Evolutionary conservation across 78 protist species (phyloP).

Genomic region (Paulinella micropora): DNA sequence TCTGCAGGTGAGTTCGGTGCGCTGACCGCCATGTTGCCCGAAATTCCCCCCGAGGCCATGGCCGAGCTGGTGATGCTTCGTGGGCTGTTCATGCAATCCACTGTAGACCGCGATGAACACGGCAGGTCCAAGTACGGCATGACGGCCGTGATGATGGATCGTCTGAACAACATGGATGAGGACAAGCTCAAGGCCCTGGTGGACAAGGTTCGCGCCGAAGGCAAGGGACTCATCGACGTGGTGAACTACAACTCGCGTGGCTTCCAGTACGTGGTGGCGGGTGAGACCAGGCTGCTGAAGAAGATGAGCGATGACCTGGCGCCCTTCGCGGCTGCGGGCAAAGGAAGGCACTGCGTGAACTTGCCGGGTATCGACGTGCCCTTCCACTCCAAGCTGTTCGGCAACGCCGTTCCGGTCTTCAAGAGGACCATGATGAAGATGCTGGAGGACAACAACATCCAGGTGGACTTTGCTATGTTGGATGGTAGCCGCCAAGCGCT

Average conservation of each 20-base stretch:
- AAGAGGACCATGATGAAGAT: background rate
- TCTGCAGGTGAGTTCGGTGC: conserved; percentile 55
- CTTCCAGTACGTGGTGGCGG: conserved; percentile 51
- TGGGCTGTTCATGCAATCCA: conserved; percentile 49
- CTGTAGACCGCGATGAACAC: conserved; percentile 31
- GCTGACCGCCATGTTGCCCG: conserved; percentile 16
- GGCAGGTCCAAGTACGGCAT: conserved; percentile 43
- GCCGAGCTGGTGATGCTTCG: conserved; percentile 34
- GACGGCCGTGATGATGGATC: conserved; percentile 46
- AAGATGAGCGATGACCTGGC: no score
- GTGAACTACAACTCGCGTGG: conserved; percentile 50
- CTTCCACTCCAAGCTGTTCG: conserved; percentile 47
- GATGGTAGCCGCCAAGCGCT: no score
- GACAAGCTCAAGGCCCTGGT: no score
- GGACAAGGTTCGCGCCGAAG: background rate
- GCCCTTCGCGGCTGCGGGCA: no score
- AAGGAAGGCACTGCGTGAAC: no score
- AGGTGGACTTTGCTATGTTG: no score
- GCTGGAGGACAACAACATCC: conserved; percentile 24
- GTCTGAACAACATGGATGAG: conserved; percentile 6
- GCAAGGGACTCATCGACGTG: conserved; percentile 29
- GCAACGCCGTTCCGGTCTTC: conserved; percentile 41
- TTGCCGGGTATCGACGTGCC: conserved; percentile 61
- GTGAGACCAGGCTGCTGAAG: conserved; percentile 24
- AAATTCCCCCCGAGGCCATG: conserved; percentile 26